Conservation (phyloP, 2,329 filamentous ascomycete species). For the Aspergillus felis region DNA sequence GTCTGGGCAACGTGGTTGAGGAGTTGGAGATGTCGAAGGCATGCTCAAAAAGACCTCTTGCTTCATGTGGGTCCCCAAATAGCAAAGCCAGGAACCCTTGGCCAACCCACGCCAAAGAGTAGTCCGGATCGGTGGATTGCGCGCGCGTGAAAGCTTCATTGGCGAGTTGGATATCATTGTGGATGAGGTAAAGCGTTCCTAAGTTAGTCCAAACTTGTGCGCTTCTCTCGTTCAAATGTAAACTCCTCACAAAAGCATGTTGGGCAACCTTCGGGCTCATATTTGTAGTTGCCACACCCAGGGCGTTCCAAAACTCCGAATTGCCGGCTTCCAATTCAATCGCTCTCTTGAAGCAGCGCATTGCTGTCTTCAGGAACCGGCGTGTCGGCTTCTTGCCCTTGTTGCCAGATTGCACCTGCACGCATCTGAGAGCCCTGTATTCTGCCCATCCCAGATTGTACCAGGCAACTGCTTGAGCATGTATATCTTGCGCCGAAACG, state of each 20-base stretch:
- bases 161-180: constrained; percentile 79
- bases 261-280: constrained; percentile 85
- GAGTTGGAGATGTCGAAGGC: constrained; percentile 89
- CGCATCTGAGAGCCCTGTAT: constrained; percentile 69
- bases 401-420: constrained; percentile 41
- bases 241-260: constrained; percentile 84
- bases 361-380: constrained; percentile 72
- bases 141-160: constrained; percentile 86
- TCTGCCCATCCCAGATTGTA: constrained; percentile 97
- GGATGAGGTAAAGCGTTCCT: constrained; percentile 77
- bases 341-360: constrained; percentile 88
- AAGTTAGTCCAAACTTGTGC: constrained; percentile 87
- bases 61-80: constrained; percentile 70
- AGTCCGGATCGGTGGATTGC: constrained; percentile 92
- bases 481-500: constrained; percentile 66
- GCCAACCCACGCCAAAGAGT: constrained; percentile 88
- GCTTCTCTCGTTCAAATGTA: constrained; percentile 88
- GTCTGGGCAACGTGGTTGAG: constrained; percentile 66
- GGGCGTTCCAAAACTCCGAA: constrained; percentile 92
- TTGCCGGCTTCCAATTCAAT: constrained; percentile 96
- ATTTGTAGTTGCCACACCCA: constrained; percentile 84
- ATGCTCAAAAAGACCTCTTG: constrained; percentile 81
- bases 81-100: constrained; percentile 82
- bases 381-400: constrained; percentile 52
- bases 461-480: constrained; percentile 92